Conservation (phyloP, 108 stramenopile genomes). For the Skeletonema potamos region DNA sequence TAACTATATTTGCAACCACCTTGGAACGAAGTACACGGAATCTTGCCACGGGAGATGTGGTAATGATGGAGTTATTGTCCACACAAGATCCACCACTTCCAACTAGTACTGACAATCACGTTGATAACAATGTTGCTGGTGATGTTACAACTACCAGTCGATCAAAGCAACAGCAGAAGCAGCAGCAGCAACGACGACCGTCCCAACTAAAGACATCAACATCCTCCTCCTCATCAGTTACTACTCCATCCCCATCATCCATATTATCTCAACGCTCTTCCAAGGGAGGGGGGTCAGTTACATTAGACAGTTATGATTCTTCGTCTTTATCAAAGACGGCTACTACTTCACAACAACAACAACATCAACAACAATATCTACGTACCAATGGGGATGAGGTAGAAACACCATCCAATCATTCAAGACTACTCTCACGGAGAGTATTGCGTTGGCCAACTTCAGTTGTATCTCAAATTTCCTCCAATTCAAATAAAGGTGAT, state of each 20-base stretch:
- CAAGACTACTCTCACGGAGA: slow-evolving; percentile 31
- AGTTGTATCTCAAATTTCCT: background rate
- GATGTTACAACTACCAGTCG: background rate
- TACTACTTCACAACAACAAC: background rate
- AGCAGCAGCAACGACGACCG: background rate
- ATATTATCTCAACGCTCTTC: background rate
- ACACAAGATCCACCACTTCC: slow-evolving; percentile 32
- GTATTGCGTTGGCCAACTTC: slow-evolving; percentile 44
- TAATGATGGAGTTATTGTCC: slow-evolving; percentile 41
- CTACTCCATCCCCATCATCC: background rate
- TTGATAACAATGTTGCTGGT: background rate
- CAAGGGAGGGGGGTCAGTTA: background rate
- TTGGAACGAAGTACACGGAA: background rate
- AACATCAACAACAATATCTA: background rate
- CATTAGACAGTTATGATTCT: background rate
- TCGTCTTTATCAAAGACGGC: background rate
- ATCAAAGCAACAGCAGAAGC: background rate
- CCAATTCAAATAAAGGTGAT: background rate
- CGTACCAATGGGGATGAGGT: slow-evolving; percentile 3
- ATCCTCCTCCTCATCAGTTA: background rate
- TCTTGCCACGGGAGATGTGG: slow-evolving; percentile 24
- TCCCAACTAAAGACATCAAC: background rate
- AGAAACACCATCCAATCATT: slow-evolving; percentile 12
- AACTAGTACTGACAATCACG: background rate
- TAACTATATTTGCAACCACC: slow-evolving; percentile 27